Conservation (phyloP, 2,329 filamentous ascomycete species). For the Clonostachys chloroleuca region DNA sequence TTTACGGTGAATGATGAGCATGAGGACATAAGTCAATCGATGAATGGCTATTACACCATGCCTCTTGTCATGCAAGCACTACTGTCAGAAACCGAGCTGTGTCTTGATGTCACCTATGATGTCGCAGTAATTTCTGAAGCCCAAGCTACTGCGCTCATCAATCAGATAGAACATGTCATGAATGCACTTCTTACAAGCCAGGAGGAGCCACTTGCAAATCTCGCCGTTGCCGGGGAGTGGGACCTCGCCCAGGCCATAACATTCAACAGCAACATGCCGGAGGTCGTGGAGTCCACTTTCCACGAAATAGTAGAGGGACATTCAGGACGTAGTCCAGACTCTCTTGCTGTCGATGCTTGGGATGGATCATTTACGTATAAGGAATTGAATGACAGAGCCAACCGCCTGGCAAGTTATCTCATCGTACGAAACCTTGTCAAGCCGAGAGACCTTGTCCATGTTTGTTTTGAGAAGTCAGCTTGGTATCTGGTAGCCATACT, state of each 20-base stretch:
- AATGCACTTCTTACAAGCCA: slow-evolving; percentile 3
- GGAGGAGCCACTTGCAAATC: not conserved
- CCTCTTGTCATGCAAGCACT: slow-evolving; percentile 4
- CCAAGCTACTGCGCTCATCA: slow-evolving; percentile 5
- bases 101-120: slow-evolving; percentile 3
- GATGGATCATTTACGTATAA: slow-evolving; percentile 32
- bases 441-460: not conserved
- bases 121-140: slow-evolving; percentile 1
- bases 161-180: slow-evolving; percentile 7
- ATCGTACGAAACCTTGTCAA: not conserved
- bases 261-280: not conserved
- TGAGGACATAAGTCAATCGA: slow-evolving; percentile 15
- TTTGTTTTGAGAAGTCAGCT: slow-evolving; percentile 5
- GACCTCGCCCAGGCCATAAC: slow-evolving; percentile 1
- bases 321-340: slow-evolving; percentile 17
- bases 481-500: slow-evolving; percentile 3
- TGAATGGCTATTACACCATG: slow-evolving; percentile 4
- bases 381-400: slow-evolving; percentile 16
- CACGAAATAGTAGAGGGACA: slow-evolving; percentile 30
- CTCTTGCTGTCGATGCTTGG: slow-evolving; percentile 31
- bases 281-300: slow-evolving; percentile 17
- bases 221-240: slow-evolving; percentile 1
- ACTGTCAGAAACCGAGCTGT: slow-evolving; percentile 1
- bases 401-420: slow-evolving; percentile 6
- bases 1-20: not conserved